These are phyloP conservation scores for Allium fistulosum DNA, from an alignment of 106 monocot species.

Conservation along the genomic window DNA sequence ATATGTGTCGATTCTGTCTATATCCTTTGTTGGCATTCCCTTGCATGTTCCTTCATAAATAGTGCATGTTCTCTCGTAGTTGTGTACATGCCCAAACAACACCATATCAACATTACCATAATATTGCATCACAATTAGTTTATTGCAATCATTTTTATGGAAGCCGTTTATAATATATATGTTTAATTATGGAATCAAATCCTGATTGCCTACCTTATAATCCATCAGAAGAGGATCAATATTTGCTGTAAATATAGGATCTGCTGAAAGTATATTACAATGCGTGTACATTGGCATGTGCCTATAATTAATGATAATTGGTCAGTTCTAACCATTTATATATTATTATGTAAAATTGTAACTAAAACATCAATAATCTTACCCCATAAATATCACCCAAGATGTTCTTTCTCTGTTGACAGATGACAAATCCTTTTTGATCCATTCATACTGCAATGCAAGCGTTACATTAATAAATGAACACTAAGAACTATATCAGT, in stretches of 20 bases:
- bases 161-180: background rate
- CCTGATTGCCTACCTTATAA: constrained; percentile 25
- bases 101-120: constrained; percentile 58
- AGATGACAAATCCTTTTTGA: constrained; percentile 38
- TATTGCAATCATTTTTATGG: background rate
- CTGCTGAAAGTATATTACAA: constrained; percentile 20
- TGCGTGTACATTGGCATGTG: constrained; percentile 72
- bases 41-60: constrained; percentile 41
- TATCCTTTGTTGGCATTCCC: constrained; percentile 47
- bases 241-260: constrained; percentile 31
- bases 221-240: constrained; percentile 52
- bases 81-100: constrained; percentile 82
- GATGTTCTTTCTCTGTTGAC: constrained; percentile 54
- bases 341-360: background rate
- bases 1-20: constrained; percentile 50
- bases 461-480: background rate
- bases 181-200: background rate
- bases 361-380: constrained; percentile 9
- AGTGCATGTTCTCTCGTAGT: constrained; percentile 74
- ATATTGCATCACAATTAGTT: background rate
- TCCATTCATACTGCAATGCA: constrained; percentile 63
- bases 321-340: background rate
- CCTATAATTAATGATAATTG: constrained; percentile 16
- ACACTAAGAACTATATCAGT: background rate
- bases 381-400: constrained; percentile 70